phyloP scores from a whole-genome alignment of 202 grass and related monocot genomes.

The Carex arenaria region DNA sequence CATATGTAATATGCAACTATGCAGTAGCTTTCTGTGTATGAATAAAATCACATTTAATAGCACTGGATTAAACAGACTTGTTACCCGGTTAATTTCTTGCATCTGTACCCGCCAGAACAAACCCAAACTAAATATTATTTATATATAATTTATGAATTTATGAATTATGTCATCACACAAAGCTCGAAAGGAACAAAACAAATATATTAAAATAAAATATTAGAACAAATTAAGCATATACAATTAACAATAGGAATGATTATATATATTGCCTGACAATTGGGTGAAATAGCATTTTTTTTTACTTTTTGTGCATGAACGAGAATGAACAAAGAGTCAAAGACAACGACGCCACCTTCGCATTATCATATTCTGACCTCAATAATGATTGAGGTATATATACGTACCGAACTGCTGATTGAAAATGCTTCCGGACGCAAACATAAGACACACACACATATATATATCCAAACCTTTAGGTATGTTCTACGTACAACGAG shows the following conservation, averaged over 20 bases:
- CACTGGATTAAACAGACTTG: no score
- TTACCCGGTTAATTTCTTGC: no score
- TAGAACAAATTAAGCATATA: not conserved
- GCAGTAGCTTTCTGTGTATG: no score
- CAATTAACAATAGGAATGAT: not conserved
- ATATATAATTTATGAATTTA: not conserved
- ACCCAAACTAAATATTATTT: no score
- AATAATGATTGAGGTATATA: not conserved
- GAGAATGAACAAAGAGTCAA: not conserved
- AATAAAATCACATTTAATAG: no score
- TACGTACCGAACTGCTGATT: not conserved
- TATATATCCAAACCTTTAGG: no score
- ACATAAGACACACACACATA: not conserved
- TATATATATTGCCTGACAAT: not conserved
- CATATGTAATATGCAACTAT: no score
- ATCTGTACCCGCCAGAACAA: no score
- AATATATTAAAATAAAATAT: not conserved
- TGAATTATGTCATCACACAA: not conserved
- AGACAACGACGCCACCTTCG: not conserved
- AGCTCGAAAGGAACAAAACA: not conserved
- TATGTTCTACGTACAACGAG: no score
- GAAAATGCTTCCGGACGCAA: not conserved
- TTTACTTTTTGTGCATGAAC: not conserved
- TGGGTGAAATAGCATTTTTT: not conserved
- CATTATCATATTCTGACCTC: not conserved